phyloP scores from a whole-genome alignment of 2,329 filamentous ascomycete genomes.

The Dactylellina sp. region DNA sequence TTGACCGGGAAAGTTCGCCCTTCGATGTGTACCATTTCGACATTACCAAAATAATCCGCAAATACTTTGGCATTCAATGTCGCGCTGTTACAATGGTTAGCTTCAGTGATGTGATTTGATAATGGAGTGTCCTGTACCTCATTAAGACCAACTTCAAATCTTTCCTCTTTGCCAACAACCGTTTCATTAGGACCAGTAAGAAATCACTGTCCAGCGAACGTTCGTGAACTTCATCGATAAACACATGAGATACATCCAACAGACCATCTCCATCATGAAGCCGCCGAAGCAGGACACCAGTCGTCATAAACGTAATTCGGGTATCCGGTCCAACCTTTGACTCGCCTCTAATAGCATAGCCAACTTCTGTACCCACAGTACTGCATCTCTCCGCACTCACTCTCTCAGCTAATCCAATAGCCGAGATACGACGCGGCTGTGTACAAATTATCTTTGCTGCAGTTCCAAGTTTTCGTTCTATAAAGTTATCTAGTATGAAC shows the following conservation, averaged over 20 bases:
- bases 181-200: slow-evolving; percentile 83
- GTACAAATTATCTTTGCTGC: slow-evolving; percentile 93
- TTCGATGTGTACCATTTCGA: slow-evolving; percentile 85
- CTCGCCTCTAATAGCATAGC: slow-evolving; percentile 91
- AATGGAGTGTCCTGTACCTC: slow-evolving; percentile 65
- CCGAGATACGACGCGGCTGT: slow-evolving; percentile 92
- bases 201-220: slow-evolving; percentile 95
- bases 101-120: neutral
- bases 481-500: slow-evolving; percentile 89
- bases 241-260: slow-evolving; percentile 90
- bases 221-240: slow-evolving; percentile 97
- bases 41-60: slow-evolving; percentile 81
- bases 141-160: slow-evolving; percentile 92
- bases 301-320: slow-evolving; percentile 94
- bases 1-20: slow-evolving; percentile 90
- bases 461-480: slow-evolving; percentile 75
- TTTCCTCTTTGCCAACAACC: slow-evolving; percentile 78
- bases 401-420: slow-evolving; percentile 90
- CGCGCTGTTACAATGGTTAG: slow-evolving; percentile 68
- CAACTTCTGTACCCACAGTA: slow-evolving; percentile 84
- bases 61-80: slow-evolving; percentile 91
- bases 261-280: slow-evolving; percentile 90
- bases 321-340: slow-evolving; percentile 75
- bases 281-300: slow-evolving; percentile 87
- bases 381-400: slow-evolving; percentile 91